Base-by-base conservation (phyloP, 139 green algal species). In the Astrephomene gubernaculifera region DNA sequence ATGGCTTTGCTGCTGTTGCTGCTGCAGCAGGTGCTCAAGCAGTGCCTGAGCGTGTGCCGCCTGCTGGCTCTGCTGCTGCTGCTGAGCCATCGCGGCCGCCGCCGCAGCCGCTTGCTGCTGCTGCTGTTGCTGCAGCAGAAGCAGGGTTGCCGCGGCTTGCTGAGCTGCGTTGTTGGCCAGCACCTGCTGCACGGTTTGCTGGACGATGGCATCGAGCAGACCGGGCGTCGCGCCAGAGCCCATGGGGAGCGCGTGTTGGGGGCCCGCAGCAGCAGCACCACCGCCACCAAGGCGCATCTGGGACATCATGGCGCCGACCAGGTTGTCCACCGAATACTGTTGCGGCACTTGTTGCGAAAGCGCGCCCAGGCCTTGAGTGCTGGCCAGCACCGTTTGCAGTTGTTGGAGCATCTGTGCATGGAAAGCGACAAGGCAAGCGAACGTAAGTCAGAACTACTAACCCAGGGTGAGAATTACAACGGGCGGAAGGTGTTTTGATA, bases 181-280 rank as follows among this genome's bases (percentile, higher is more conserved):
- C 79, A 43, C 79, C 64, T 86, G 79, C 79, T 86, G 79, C 49
- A 86, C 79, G 17, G 79, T 65, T 38, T 74, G 61, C n/a, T 86
- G 61, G 2, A 86, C 64, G 0, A 86, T 60, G 1, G 64, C 61
- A 41, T 86, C 79, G 6, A 86, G 4, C 7, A 86, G 25, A 5
- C 61, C 36, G 6, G 4, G 31, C 27, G 31, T 45, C 22, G 24
- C 31, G n/a, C n/a, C n/a, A n/a, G n/a, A n/a, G n/a, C n/a, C n/a
- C n/a, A n/a, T n/a, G n/a, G n/a, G n/a, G n/a, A n/a, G n/a, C n/a
- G n/a, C n/a, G n/a, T n/a, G n/a, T n/a, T n/a, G n/a, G n/a, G n/a
- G 19, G 22, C 31, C 10, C 44, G 33, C 27, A 61, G 27, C 24
- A 2, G 35, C 1, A 14, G 21, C 31, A 57, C 25, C 31, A 33